These are phyloP conservation scores for Posidonia oceanica DNA, from an alignment of 116 monocot species.

Conservation along the genomic window DNA sequence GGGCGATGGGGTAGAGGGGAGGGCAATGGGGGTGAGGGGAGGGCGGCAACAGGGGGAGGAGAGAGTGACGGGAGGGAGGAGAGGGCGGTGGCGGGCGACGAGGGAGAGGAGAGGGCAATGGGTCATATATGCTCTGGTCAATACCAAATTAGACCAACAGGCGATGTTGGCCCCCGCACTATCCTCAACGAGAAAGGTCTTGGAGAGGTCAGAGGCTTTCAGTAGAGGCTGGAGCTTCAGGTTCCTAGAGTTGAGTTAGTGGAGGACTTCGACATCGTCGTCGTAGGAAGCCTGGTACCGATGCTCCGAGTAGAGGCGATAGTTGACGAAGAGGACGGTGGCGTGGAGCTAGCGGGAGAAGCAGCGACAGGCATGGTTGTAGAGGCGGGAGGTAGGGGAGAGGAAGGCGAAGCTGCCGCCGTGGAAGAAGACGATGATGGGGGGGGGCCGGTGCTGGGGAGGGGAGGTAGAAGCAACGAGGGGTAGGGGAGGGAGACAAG, in stretches of 20 bases:
- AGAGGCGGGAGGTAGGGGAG: not conserved
- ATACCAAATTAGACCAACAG: not conserved
- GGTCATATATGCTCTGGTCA: too few species aligned
- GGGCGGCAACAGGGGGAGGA: too few species aligned
- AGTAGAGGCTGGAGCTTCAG: too few species aligned
- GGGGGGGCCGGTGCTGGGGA: not conserved
- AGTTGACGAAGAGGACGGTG: conserved; percentile 50
- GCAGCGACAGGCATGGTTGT: conserved; percentile 8
- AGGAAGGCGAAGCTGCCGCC: conserved; percentile 11
- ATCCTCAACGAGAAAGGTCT: too few species aligned
- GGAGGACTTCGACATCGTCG: conserved; percentile 21
- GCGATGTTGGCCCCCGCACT: not conserved
- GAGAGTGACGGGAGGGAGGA: too few species aligned
- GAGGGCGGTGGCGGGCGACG: too few species aligned
- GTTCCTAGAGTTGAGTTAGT: not conserved
- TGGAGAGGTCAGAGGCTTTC: too few species aligned
- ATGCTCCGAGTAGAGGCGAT: conserved; percentile 56
- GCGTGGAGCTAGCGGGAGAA: conserved; percentile 9
- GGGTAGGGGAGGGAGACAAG: not conserved
- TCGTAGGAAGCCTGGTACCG: conserved; percentile 33
- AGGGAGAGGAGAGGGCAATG: too few species aligned
- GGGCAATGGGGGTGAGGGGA: too few species aligned
- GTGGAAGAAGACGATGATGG: conserved; percentile 5
- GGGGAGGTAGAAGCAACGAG: conserved; percentile 1
- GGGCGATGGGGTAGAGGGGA: too few species aligned